These are phyloP conservation scores for Carex parvula DNA, from an alignment of 176 grass and related monocot genomes.

Conservation along the genomic window DNA sequence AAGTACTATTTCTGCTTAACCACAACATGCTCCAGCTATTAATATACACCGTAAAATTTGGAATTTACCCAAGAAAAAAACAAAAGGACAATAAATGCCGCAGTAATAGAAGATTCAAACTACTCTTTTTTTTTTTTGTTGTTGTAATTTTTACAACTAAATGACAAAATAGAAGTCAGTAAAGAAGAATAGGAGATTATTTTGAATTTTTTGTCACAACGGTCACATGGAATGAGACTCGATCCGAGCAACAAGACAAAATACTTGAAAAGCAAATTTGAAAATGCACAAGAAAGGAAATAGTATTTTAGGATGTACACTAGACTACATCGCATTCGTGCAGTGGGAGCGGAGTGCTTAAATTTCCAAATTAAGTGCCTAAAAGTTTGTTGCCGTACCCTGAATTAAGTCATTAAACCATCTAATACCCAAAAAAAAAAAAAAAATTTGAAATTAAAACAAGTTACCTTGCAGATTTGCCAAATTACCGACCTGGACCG, in stretches of 20 bases:
- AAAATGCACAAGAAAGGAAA: neutral
- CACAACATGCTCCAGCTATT: neutral
- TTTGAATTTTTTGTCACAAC: conserved; percentile 19
- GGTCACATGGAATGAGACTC: neutral
- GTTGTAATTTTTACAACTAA: conserved; percentile 23
- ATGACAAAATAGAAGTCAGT: conserved; percentile 6
- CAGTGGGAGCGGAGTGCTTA: neutral
- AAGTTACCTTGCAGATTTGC: conserved; percentile 58
- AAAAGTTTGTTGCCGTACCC: neutral
- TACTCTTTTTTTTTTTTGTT: neutral
- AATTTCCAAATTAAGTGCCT: neutral
- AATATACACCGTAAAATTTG: conserved; percentile 9
- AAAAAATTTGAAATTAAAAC: neutral
- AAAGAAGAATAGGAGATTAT: neutral
- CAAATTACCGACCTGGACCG: conserved; percentile 48
- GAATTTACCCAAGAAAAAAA: conserved; percentile 10
- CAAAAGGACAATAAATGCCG: conserved; percentile 1
- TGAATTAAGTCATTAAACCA: neutral
- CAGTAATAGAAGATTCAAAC: conserved; percentile 20
- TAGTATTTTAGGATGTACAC: neutral
- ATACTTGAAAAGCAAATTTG: neutral
- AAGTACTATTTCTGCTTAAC: neutral
- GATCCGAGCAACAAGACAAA: neutral
- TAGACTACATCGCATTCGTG: neutral
- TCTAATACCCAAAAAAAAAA: neutral